A percentile compares a stretch with the other conserved stretches of the same genome.
phyloP scores from a whole-genome alignment of 768 basidiomycete genomes.

The Boletus eberwhitei region DNA sequence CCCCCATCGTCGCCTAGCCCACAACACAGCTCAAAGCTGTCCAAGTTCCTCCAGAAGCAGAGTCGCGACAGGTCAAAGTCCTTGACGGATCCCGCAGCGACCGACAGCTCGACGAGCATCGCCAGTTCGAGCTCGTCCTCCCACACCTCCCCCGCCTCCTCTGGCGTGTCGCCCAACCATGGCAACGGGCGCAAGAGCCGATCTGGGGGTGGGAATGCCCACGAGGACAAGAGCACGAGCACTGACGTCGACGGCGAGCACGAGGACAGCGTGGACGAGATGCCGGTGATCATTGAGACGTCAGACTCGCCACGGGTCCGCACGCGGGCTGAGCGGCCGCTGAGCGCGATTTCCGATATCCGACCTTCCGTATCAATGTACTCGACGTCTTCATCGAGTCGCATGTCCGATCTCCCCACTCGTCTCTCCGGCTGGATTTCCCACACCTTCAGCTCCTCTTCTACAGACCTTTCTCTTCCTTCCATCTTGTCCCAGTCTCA shows the following conservation, averaged over 20 bases:
- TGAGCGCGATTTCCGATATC: slow-evolving; percentile 41
- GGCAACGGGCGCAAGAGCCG: slow-evolving; percentile 31
- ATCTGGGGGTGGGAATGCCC: slow-evolving; percentile 30
- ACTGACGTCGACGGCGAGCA: slow-evolving; percentile 32
- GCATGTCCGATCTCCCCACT: slow-evolving; percentile 68
- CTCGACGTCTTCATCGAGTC: slow-evolving; percentile 42
- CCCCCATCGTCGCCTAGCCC: slow-evolving; percentile 41
- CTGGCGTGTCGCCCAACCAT: slow-evolving; percentile 27
- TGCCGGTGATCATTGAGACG: slow-evolving; percentile 70
- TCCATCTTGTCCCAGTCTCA: slow-evolving; percentile 50
- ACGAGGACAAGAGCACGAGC: slow-evolving; percentile 21
- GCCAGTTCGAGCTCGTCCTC: slow-evolving; percentile 42
- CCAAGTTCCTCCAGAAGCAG: slow-evolving; percentile 68
- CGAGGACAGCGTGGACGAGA: slow-evolving; percentile 41
- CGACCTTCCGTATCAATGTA: slow-evolving; percentile 46
- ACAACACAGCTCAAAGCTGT: slow-evolving; percentile 50
- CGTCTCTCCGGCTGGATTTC: slow-evolving; percentile 80
- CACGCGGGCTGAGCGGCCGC: slow-evolving; percentile 55
- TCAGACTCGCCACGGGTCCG: slow-evolving; percentile 50
- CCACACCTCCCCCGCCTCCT: slow-evolving; percentile 28
- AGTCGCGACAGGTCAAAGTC: slow-evolving; percentile 60
- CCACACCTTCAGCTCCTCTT: slow-evolving; percentile 70
- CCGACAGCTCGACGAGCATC: slow-evolving; percentile 34
- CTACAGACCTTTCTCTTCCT: slow-evolving; percentile 69
- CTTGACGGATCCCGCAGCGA: slow-evolving; percentile 37